Evolutionary conservation across 352 stramenopile species (phyloP), one percentile per base, ranked within the genome.

Genomic region (Pythium rhizo-oryzae): DNA sequence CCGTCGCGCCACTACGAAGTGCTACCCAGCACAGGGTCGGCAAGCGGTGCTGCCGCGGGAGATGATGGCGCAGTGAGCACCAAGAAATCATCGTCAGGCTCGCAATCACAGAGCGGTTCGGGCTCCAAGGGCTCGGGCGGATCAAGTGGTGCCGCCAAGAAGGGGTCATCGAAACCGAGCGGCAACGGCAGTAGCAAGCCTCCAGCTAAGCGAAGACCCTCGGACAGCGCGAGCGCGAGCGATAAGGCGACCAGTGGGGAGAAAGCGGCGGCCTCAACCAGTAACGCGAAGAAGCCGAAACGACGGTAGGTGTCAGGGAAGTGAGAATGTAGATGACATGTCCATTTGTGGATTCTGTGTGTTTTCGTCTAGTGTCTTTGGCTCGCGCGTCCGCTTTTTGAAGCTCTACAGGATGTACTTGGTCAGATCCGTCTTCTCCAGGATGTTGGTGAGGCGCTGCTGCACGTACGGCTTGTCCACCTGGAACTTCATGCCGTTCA

Each of bases 401-500:
- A 33, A 33, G 52, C 46, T 70, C 44, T 96, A 99, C 52, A 99
- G 85, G 74, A 99, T 99, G 80, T 98, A 99, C 79, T 98, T 98
- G 47, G 93, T 98, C 21, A 99, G 84, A 76, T 99, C 96, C 47
- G 87, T 97, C 67, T 94, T 91, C 61, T 97, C 90, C 24, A 99
- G 84, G 65, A 99, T 86, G 67, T 98, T 97, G 39, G 89, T 87
- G 35, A 99, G 81, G 51, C 93, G 90, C 66, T 97, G 84, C 62
- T 96, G 76, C 37, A 99, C 97, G 72, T 99, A 96, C 59, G 79
- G 83, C 71, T 98, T 96, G 75, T 97, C 92, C 8, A 99, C 89
- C 23, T 84, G 72, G 41, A 99, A 90, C n/a, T 67, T 78, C 63
- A 90, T 74, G 41, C 83, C 83, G 49, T 79, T 79, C 82, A 96